These are phyloP conservation scores for Chalciporus chontae DNA, from an alignment of 768 basidiomycete genomes.

Conservation along the genomic window DNA sequence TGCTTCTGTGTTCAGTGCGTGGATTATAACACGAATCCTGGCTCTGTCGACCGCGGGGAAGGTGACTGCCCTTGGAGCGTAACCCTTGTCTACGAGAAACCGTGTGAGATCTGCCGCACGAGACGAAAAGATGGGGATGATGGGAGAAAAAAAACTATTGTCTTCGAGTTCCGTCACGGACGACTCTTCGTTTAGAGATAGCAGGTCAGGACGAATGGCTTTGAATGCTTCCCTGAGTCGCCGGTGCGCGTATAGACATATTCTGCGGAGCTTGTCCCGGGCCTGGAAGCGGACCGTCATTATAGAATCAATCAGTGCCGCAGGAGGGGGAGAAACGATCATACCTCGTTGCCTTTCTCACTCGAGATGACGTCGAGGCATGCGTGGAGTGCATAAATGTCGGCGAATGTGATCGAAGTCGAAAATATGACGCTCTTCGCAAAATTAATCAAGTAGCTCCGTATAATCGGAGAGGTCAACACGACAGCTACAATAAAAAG, in stretches of 20 bases:
- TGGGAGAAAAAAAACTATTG: conserved; percentile 11
- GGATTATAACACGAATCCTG: conserved; percentile 16
- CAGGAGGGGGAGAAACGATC: background rate
- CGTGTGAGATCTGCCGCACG: conserved; percentile 6
- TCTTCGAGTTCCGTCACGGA: background rate
- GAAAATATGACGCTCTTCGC: conserved; percentile 18
- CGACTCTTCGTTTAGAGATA: background rate
- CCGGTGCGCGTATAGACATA: conserved; percentile 13
- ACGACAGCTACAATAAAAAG: conserved; percentile 13
- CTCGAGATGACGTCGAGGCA: conserved; percentile 34
- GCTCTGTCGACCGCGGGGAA: conserved; percentile 14
- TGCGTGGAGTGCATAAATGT: conserved; percentile 33
- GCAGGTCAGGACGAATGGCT: conserved; percentile 1
- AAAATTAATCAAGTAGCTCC: conserved; percentile 22
- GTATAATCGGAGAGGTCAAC: conserved; percentile 15
- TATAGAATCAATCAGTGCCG: background rate
- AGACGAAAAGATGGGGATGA: conserved; percentile 20
- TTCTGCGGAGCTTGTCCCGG: conserved; percentile 5
- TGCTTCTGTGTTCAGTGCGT: conserved; percentile 15
- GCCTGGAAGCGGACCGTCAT: conserved; percentile 7
- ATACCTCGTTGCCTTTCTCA: conserved; percentile 18
- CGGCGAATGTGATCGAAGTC: conserved; percentile 19
- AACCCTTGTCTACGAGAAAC: conserved; percentile 13
- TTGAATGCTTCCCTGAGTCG: conserved; percentile 2
- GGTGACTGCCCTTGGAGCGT: conserved; percentile 11